Evolutionary conservation across 495 filamentous ascomycete species (phyloP).

Genomic region (Aspergillus homomorphus): DNA sequence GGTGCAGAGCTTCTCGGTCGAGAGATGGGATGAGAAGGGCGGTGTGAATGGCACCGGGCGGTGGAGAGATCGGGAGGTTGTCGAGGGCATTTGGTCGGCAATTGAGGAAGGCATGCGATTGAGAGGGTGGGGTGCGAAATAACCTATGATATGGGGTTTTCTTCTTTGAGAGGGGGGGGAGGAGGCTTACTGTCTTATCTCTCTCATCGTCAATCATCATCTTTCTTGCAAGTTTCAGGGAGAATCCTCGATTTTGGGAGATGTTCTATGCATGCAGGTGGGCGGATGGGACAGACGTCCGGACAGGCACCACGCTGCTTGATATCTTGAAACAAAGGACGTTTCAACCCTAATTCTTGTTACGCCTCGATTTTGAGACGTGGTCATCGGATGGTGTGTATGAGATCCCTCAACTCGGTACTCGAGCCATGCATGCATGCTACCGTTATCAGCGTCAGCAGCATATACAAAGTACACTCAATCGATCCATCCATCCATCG

Average conservation of each 20-base stretch:
- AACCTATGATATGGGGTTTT: constrained; percentile 3
- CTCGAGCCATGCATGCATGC: too few relatives aligned
- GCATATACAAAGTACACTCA: too few relatives aligned
- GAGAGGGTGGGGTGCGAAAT: constrained; percentile 70
- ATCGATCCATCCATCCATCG: background rate
- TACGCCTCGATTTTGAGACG: background rate
- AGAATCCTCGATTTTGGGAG: background rate
- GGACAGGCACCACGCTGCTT: background rate
- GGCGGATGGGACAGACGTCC: background rate
- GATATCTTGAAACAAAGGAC: background rate
- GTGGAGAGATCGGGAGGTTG: constrained; percentile 90
- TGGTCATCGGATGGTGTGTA: background rate
- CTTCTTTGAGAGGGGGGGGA: too few relatives aligned
- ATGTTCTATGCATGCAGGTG: background rate
- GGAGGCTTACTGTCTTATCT: too few relatives aligned
- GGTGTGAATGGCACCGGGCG: constrained; percentile 56
- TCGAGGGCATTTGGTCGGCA: constrained; percentile 86
- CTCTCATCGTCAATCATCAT: too few relatives aligned
- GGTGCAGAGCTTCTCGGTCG: constrained; percentile 69
- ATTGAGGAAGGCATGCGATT: constrained; percentile 86
- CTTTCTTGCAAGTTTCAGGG: background rate
- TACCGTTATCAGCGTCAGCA: too few relatives aligned
- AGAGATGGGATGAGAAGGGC: constrained; percentile 69
- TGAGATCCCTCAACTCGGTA: too few relatives aligned
- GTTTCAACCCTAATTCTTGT: background rate